phyloP scores from a whole-genome alignment of 139 green algal species.

The Ettlia oleoabundans region DNA sequence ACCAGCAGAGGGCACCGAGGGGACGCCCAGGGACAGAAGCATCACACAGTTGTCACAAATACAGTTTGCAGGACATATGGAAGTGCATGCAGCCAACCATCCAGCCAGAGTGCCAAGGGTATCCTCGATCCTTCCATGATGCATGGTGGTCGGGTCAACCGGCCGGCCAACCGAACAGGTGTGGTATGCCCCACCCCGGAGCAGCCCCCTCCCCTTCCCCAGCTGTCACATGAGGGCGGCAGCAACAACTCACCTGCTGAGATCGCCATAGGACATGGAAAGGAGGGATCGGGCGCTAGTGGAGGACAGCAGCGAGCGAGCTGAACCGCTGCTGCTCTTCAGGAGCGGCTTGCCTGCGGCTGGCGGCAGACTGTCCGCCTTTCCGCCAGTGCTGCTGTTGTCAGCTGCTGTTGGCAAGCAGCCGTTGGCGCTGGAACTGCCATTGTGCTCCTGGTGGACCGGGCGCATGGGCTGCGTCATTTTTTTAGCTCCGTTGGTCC shows the following conservation, averaged over 20 bases:
- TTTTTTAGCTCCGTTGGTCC: neutral
- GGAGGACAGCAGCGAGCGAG: neutral
- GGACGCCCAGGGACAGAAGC: neutral
- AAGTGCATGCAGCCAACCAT: no score
- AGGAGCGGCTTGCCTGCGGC: neutral
- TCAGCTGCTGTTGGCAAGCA: neutral
- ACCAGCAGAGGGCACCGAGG: neutral
- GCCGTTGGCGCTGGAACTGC: neutral
- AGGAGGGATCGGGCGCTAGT: slow-evolving; percentile 8
- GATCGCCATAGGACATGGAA: slow-evolving; percentile 32
- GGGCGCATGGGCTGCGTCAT: slow-evolving; percentile 14
- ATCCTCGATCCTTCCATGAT: no score
- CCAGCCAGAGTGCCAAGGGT: no score
- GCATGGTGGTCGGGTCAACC: no score
- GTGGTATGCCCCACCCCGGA: no score
- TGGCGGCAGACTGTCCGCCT: no score
- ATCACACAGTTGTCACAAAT: no score
- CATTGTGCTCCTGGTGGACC: neutral
- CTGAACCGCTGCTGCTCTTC: neutral
- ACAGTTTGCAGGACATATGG: no score
- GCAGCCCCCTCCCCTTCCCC: no score
- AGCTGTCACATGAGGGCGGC: neutral
- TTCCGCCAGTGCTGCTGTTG: neutral
- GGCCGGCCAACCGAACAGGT: no score
- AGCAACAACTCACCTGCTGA: slow-evolving; percentile 12